Evolutionary conservation across 805 yeast species (phyloP).

Genomic region (Hanseniaspora lachancei): DNA sequence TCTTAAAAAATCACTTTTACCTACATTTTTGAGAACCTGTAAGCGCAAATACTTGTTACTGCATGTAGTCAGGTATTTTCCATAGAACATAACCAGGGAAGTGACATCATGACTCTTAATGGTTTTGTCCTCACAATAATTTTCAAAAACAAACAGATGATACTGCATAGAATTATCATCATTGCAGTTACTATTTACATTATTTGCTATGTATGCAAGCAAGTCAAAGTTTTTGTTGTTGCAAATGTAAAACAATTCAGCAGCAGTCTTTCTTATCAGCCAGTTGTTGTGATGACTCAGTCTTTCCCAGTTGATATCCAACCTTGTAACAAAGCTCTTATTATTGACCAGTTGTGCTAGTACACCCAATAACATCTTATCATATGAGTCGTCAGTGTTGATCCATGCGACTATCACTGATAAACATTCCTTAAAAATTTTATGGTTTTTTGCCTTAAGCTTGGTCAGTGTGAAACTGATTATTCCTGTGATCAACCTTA

Average conservation of each 20-base stretch:
- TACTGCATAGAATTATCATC: neutral
- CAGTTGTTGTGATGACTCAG: neutral
- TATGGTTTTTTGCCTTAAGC: neutral
- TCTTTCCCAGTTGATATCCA: neutral
- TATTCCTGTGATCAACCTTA: conserved; percentile 8
- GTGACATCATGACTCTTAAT: neutral
- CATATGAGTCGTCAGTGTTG: neutral
- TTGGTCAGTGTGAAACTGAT: neutral
- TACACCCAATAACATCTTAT: conserved; percentile 1
- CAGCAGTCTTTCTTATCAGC: conserved; percentile 9
- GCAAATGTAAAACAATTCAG: conserved; percentile 4
- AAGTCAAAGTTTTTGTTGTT: conserved; percentile 1
- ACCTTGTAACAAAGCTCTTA: neutral
- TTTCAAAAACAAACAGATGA: conserved; percentile 1
- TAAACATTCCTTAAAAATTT: neutral
- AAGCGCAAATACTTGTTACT: conserved; percentile 2
- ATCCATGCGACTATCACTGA: neutral
- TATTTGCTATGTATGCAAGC: neutral
- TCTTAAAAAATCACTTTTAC: neutral
- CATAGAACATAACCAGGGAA: neutral
- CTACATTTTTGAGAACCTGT: conserved; percentile 1
- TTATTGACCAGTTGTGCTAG: conserved; percentile 5
- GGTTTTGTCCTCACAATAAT: neutral
- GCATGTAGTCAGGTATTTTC: neutral
- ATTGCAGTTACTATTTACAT: neutral